Evolutionary conservation across 208 protist species (phyloP).

Genomic region (Trypanosomatidae sp.): DNA sequence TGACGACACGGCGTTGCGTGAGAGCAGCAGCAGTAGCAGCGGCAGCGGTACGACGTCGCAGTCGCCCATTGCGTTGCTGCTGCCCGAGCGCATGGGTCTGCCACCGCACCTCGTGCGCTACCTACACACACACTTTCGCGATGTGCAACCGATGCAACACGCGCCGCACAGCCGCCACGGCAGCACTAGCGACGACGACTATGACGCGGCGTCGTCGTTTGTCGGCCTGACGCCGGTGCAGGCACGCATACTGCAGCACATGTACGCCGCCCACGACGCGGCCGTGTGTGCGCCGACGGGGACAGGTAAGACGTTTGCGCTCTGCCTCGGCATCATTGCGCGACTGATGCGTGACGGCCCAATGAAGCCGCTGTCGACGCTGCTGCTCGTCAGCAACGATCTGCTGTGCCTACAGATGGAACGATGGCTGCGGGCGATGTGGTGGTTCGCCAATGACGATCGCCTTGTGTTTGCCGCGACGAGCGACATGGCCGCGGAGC

Average conservation of each 20-base stretch:
- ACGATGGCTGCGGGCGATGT: conserved; percentile 77
- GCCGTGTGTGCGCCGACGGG: conserved; percentile 83
- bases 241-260: conserved; percentile 74
- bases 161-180: background rate
- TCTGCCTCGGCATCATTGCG: conserved; percentile 71
- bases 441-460: conserved; percentile 81
- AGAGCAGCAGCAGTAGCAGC: conserved; percentile 1
- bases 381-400: conserved; percentile 70
- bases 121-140: conserved; percentile 26
- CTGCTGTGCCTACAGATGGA: conserved; percentile 68
- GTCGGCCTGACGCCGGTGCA: conserved; percentile 64
- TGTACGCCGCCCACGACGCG: conserved; percentile 75
- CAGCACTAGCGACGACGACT: background rate
- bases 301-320: conserved; percentile 79
- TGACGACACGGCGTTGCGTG: conserved; percentile 13
- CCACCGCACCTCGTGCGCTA: conserved; percentile 54
- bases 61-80: conserved; percentile 38
- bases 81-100: conserved; percentile 73
- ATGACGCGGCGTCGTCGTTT: background rate
- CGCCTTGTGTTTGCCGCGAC: conserved; percentile 69
- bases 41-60: conserved; percentile 14
- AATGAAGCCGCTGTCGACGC: conserved; percentile 73
- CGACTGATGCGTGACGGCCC: conserved; percentile 78
- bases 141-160: conserved; percentile 5
- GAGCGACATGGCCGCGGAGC: conserved; percentile 21